Base-by-base conservation (phyloP, 192 early-diverging fungal genomes). In the Podila clonocystis region DNA sequence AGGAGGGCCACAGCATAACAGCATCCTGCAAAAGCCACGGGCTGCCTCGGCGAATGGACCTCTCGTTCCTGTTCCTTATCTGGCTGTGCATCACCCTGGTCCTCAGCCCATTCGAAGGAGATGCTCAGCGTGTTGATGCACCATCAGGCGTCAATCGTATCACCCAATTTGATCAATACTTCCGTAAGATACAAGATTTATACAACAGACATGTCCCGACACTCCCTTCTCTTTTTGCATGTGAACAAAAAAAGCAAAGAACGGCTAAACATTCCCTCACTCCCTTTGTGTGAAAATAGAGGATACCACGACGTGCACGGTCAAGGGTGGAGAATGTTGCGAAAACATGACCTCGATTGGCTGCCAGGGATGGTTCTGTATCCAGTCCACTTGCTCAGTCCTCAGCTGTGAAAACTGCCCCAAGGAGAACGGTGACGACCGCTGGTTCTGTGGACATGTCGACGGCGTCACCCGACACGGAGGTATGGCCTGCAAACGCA, bases 331-430 rank as follows among this genome's bases (percentile, higher is more conserved):
- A 49, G 70, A 63, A 65, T 80, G 77, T 45, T 80, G 77, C 26
- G 64, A 52, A 7, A 34, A 68, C 28, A 72, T 52, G 59, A 58
- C 55, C 28, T 68, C 77, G n/a, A 33, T 80, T 9, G 70, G 29
- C 15, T 80, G 77, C 24, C 77, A 80, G 36, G 77, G 77, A n/a
- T 80, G 77, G 77, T 80, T 73, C 58, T 80, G 77, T 69, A 73
- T 80, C 28, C 22, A 29, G 3, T 31, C 33, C 20, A 41, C 13
- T 1, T 80, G 77, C 52, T 45, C 77, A 20, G 71, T 58, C 48
- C 34, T 80, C 6, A 19, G 29, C 34, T 80, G 77, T 50, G 58
- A 68, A 0, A 36, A 69, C 29, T 80, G 77, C 61, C 36, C 38
- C 8, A 55, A 24, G 52, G 52, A 55, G 52, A 26, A 55, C 24